Conservation (phyloP, 495 filamentous ascomycete species). For the Mytilinidion resinicola region DNA sequence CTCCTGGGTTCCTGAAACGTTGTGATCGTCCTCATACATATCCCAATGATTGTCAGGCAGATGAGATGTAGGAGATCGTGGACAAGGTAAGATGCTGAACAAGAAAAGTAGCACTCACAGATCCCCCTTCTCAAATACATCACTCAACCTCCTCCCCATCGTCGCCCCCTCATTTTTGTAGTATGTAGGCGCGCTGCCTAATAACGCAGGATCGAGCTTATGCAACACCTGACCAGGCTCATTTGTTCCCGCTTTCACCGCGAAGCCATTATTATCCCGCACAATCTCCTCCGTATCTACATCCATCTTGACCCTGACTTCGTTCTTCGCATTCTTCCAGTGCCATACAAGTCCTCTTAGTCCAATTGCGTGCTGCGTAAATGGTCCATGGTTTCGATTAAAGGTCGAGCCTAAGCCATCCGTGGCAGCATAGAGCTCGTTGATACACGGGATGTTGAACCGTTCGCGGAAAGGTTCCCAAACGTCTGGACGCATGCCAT, state of each 20-base stretch:
- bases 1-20: background rate
- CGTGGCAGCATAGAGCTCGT: constrained; percentile 38
- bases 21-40: too few relatives aligned
- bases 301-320: constrained; percentile 33
- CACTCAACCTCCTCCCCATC: constrained; percentile 14
- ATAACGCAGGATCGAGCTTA: constrained; percentile 14
- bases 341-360: constrained; percentile 28
- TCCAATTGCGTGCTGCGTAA: constrained; percentile 22
- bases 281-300: constrained; percentile 35
- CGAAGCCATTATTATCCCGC: constrained; percentile 27
- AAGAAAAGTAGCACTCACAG: constrained; percentile 12
- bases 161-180: constrained; percentile 22
- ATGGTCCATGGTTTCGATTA: constrained; percentile 18
- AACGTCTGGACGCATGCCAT: constrained; percentile 38
- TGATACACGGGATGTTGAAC: constrained; percentile 33
- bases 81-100: too few relatives aligned
- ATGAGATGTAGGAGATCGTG: too few relatives aligned
- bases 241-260: constrained; percentile 6
- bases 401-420: constrained; percentile 28
- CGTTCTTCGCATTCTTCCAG: constrained; percentile 16
- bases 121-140: constrained; percentile 29
- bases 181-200: constrained; percentile 12
- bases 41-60: too few relatives aligned
- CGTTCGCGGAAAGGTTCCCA: constrained; percentile 36
- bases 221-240: constrained; percentile 27